Base-by-base conservation (phyloP, 1,139 yeast genomes). In the Pichia sp. region DNA sequence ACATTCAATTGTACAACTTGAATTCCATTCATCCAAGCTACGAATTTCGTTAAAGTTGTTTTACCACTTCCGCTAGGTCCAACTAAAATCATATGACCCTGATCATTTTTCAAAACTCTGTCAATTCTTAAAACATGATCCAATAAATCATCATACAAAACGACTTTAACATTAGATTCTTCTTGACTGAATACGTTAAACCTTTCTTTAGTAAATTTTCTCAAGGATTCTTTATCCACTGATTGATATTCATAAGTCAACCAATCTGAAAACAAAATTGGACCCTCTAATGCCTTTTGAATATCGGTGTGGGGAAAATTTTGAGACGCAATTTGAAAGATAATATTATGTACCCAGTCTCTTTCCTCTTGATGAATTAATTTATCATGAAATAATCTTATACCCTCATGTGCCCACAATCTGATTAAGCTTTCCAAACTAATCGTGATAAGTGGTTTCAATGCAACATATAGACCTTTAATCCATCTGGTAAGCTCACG, bases 401-500 rank as follows among this genome's bases (percentile, higher is more conserved):
- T 63, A 0, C 83, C 95, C 60, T 89, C 97, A 59, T 89, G 87
- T 11, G 80, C 83, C 92, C 95, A 86, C 2, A 87, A 55, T 33
- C 90, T 66, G 0, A 85, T 62, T 25, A 87, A 62, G 1, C 46
- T 53, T 16, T 54, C 54, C n/a, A 61, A 31, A 8, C 36, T 24
- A n/a, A 58, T 29, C 0, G 46, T 35, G 6, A 42, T 31, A 2
- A 66, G 53, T 1, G 71, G 61, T 45, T 67, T 64, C 11, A 84
- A 56, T 0, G 83, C 82, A 41, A 76, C 77, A 43, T 77, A 71
- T 1, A 92, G 63, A n/a, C 96, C 96, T 49, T 85, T 71, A 3
- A 80, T 69, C 95, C 96, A 87, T 48, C 97, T 68, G 0, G 97
- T 87, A 26, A 92, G 70, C 58, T 92, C 98, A 61, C 97, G 78